A percentile compares a stretch with the other conserved stretches of the same genome.
These are phyloP conservation scores for Carex arenaria DNA, from an alignment of 202 grass and related monocot genomes.

Conservation along the genomic window DNA sequence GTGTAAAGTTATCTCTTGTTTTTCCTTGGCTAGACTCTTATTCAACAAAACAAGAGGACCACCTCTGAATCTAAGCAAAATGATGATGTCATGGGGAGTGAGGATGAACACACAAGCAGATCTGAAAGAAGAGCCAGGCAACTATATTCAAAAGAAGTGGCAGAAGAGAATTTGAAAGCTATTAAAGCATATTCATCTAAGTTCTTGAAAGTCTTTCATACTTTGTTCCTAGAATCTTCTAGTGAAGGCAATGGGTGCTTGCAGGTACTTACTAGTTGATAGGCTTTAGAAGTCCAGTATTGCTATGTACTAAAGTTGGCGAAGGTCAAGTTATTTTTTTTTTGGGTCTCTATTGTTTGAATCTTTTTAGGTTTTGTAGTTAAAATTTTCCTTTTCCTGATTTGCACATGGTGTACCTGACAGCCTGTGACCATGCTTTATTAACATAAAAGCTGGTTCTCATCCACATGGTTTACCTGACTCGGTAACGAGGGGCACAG, in stretches of 20 bases:
- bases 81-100: constrained; percentile 20
- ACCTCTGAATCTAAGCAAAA: constrained; percentile 35
- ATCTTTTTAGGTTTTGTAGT: neutral
- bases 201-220: constrained; percentile 67
- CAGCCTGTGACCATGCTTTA: neutral
- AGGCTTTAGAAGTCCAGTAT: neutral
- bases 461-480: neutral
- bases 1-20: constrained; percentile 6
- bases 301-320: neutral
- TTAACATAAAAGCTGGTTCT: neutral
- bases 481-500: neutral
- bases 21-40: constrained; percentile 55
- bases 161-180: constrained; percentile 80
- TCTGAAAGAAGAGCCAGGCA: constrained; percentile 63
- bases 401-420: neutral
- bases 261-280: constrained; percentile 48
- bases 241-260: constrained; percentile 61
- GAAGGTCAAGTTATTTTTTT: neutral
- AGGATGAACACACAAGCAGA: constrained; percentile 51
- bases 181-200: constrained; percentile 57
- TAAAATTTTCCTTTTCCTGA: neutral
- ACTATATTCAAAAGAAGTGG: constrained; percentile 45
- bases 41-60: constrained; percentile 82
- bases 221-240: constrained; percentile 66
- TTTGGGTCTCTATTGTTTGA: neutral